phyloP scores from a whole-genome alignment of 1,284 basidiomycete genomes.

The Gymnopus androsaceus region DNA sequence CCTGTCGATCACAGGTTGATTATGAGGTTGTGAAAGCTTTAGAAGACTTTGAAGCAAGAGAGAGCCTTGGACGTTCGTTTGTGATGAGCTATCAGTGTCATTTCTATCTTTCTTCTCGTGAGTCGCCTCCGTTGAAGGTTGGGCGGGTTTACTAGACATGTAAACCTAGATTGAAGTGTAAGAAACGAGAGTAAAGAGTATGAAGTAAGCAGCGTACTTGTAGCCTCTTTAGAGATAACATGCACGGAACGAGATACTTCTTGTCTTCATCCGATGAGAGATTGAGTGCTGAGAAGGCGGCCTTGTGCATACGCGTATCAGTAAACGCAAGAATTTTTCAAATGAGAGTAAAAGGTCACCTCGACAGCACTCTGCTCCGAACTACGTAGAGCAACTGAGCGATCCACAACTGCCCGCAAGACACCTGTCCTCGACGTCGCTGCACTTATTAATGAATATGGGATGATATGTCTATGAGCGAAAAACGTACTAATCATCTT shows the following conservation, averaged over 20 bases:
- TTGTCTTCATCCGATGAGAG: slow-evolving; percentile 48
- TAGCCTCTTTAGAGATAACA: slow-evolving; percentile 63
- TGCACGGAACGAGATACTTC: slow-evolving; percentile 58
- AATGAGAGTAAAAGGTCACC: not conserved
- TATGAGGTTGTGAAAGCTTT: slow-evolving; percentile 63
- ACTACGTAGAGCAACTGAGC: slow-evolving; percentile 5
- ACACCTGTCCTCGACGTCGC: slow-evolving; percentile 49
- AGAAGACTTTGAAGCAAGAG: slow-evolving; percentile 83
- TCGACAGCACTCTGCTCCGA: slow-evolving; percentile 7
- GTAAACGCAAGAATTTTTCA: slow-evolving; percentile 33
- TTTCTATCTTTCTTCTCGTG: slow-evolving; percentile 22
- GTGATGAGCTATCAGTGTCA: slow-evolving; percentile 30
- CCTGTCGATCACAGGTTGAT: slow-evolving; percentile 71
- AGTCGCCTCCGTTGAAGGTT: slow-evolving; percentile 15
- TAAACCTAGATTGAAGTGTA: slow-evolving; percentile 35
- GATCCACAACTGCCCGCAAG: slow-evolving; percentile 49
- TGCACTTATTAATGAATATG: slow-evolving; percentile 42
- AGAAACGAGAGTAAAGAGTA: not conserved
- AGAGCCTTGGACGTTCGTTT: slow-evolving; percentile 83
- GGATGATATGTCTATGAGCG: not conserved
- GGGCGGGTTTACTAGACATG: slow-evolving; percentile 21
- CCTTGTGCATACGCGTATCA: slow-evolving; percentile 47
- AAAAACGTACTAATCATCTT: slow-evolving; percentile 47
- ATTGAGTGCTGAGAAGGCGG: slow-evolving; percentile 62
- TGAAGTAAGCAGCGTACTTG: slow-evolving; percentile 41